Conservation (phyloP, 1,284 basidiomycete genomes). For the Austropuccinia psidii region DNA sequence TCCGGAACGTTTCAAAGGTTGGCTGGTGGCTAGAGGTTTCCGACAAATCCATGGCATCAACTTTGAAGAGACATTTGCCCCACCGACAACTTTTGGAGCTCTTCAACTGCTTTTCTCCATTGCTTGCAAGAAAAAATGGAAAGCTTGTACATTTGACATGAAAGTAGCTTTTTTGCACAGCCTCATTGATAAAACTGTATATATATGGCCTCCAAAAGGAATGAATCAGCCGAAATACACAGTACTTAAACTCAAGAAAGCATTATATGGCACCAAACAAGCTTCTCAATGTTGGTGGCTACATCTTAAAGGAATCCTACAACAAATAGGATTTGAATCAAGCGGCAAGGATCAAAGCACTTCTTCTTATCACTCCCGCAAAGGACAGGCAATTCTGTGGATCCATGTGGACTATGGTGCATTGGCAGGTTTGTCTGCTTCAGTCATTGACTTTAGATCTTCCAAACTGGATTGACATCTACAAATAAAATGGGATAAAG, state of each 20-base stretch:
- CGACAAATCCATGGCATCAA: too few species aligned
- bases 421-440: not conserved
- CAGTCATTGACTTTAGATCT: not conserved
- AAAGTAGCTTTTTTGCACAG: not conserved
- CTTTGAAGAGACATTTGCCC: too few species aligned
- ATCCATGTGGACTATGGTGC: not conserved
- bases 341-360: not conserved
- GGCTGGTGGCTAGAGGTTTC: too few species aligned
- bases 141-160: too few species aligned
- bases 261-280: conserved; percentile 2
- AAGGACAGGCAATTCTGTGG: too few species aligned
- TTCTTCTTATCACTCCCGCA: too few species aligned
- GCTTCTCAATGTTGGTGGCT: not conserved
- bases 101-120: too few species aligned
- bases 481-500: not conserved
- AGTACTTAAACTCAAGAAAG: not conserved
- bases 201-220: not conserved
- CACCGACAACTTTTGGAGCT: too few species aligned
- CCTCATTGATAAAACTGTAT: not conserved
- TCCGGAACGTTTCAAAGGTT: too few species aligned
- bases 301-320: not conserved
- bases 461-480: not conserved
- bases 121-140: too few species aligned
- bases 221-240: not conserved
- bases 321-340: not conserved